Conservation (phyloP, 768 basidiomycete genomes). For the Trametes meyenii region DNA sequence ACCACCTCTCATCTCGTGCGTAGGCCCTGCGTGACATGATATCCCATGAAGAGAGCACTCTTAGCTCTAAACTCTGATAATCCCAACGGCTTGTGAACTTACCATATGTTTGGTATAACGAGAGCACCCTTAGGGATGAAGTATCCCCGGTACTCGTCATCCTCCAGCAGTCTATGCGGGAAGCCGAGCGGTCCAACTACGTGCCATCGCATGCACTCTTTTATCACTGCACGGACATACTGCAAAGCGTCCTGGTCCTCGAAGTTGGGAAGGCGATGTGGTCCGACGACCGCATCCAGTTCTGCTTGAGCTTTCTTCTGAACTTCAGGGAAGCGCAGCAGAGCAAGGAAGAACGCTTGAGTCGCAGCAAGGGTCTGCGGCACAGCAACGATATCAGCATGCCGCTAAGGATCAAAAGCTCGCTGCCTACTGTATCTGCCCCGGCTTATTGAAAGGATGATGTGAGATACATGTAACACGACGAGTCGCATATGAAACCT, state of each 20-base stretch:
- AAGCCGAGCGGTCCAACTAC: slow-evolving; percentile 20
- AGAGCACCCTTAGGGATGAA: slow-evolving; percentile 33
- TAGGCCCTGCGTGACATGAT: slow-evolving; percentile 36
- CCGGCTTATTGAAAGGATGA: not conserved
- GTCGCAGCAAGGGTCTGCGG: slow-evolving; percentile 27
- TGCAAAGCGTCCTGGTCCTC: slow-evolving; percentile 21
- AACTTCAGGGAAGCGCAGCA: slow-evolving; percentile 31
- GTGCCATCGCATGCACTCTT: slow-evolving; percentile 29
- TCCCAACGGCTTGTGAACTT: not conserved
- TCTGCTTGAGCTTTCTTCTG: slow-evolving; percentile 32
- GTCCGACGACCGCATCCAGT: slow-evolving; percentile 27
- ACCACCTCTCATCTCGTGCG: slow-evolving; percentile 38
- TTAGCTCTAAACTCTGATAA: no score
- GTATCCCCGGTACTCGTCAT: slow-evolving; percentile 35
- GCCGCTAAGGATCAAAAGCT: no score
- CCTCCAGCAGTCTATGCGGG: slow-evolving; percentile 20
- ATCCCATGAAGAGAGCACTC: no score
- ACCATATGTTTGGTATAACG: slow-evolving; percentile 29
- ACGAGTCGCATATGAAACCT: not conserved
- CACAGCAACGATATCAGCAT: not conserved
- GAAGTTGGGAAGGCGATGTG: slow-evolving; percentile 15
- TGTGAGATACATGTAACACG: not conserved
- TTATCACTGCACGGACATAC: slow-evolving; percentile 27
- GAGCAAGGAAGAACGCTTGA: slow-evolving; percentile 28
- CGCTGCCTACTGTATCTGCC: slow-evolving; percentile 6